Evolutionary conservation across 2,329 filamentous ascomycete genomes (phyloP), one percentile per base, ranked within the genome.

Genomic region (Cercospora brassicicola): DNA sequence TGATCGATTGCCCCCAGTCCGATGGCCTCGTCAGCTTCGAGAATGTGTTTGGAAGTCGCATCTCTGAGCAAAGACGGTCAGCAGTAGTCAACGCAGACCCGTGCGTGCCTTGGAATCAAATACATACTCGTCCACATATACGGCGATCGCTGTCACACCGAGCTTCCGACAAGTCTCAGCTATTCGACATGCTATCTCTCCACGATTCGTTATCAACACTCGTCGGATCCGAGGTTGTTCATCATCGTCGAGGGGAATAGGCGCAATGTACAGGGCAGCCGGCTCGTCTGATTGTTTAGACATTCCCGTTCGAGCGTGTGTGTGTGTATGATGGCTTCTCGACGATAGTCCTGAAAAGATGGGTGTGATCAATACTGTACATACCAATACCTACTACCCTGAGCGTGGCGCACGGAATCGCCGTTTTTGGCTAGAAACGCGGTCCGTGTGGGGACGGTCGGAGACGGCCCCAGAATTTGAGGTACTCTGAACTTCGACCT

Each of bases 171-270:
- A 59, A 30, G 56, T 59, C 10, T 33, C 33, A 15, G 30, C 33
- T 13, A 59, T 39, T 18, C 59, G 42, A 62, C 33, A 51, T 23
- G 42, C 59, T 11, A 51, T 62, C 20, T 45, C 59, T 15, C 42
- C 42, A 36, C 59, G 33, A 62, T 62, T 45, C 8, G 59, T 45
- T 45, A 45, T 45, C 39, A 45, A 45, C 39, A 45, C n/a, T 45
- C 39, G 39, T 18, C 39, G 39, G 39, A 45, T 45, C n/a, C n/a
- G 7, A 18, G n/a, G 39, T 45, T 45, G 15, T n/a, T 18, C 39
- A 18, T 45, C n/a, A n/a, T 45, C 39, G 10, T 45, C 39, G 39
- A n/a, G 8, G 15, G 39, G 39, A 7, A n/a, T n/a, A 9, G 39
- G 39, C 39, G 39, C 39, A 18, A 45, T 45, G 39, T n/a, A 45